Percentiles rank a stretch among this genome's conserved stretches.
Evolutionary conservation across 1,139 yeast species (phyloP).

Genomic region (Eremothecium coryli): DNA sequence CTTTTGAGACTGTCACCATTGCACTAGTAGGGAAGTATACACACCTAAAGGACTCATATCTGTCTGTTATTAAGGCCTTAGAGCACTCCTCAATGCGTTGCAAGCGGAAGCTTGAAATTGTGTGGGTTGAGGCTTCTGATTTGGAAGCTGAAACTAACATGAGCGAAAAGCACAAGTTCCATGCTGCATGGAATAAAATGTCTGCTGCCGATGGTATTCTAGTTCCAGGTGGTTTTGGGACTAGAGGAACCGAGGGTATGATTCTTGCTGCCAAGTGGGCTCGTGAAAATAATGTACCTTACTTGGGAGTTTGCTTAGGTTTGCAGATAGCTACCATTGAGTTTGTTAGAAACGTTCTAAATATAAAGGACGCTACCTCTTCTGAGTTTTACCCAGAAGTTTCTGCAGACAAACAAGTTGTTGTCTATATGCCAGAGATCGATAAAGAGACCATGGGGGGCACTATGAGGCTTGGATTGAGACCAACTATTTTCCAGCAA

Average conservation of each 20-base stretch:
- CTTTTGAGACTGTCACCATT: conserved; percentile 80
- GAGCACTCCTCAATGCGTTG: conserved; percentile 94
- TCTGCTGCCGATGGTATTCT: conserved; percentile 95
- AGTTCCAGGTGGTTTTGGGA: conserved; percentile 98
- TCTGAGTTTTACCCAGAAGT: conserved; percentile 64
- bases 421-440: conserved; percentile 97
- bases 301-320: conserved; percentile 94
- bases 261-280: conserved; percentile 95
- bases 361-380: conserved; percentile 62
- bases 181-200: conserved; percentile 90
- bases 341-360: conserved; percentile 74
- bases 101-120: conserved; percentile 70
- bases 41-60: conserved; percentile 85
- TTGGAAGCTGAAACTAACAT: conserved; percentile 66
- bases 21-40: conserved; percentile 98
- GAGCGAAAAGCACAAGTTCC: conserved; percentile 65
- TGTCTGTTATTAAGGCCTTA: conserved; percentile 87
- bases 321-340: conserved; percentile 96
- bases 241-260: conserved; percentile 98
- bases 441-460: conserved; percentile 96
- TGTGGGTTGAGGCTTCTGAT: conserved; percentile 94
- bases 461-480: conserved; percentile 95
- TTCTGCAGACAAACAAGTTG: conserved; percentile 61
- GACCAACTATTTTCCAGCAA: conserved; percentile 73
- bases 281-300: conserved; percentile 87